phyloP scores from a whole-genome alignment of 495 filamentous ascomycete genomes.

The Penicillium alfredii region DNA sequence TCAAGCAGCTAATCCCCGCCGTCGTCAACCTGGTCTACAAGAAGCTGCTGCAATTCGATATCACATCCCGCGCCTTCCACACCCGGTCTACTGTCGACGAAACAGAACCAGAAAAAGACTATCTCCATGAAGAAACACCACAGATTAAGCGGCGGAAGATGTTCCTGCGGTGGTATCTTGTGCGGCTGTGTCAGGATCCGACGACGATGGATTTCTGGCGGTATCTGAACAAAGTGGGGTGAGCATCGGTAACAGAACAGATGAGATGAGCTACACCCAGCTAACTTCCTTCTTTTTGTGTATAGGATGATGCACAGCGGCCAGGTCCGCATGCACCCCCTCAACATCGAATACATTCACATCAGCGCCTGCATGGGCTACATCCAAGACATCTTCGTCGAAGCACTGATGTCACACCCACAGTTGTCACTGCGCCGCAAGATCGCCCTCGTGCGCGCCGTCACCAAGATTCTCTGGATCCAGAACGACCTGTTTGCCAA shows the following conservation, averaged over 20 bases:
- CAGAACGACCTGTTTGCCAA: conserved; percentile 76
- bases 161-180: conserved; percentile 67
- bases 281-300: too few relatives aligned
- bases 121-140: conserved; percentile 56
- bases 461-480: conserved; percentile 61
- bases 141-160: conserved; percentile 71
- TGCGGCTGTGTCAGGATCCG: conserved; percentile 63
- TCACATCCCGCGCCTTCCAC: conserved; percentile 65
- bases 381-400: conserved; percentile 67
- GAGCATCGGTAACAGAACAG: too few relatives aligned
- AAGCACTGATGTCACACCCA: conserved; percentile 67
- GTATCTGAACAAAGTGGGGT: conserved; percentile 73
- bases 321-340: conserved; percentile 53
- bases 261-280: too few relatives aligned
- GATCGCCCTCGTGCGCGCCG: conserved; percentile 60
- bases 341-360: conserved; percentile 74
- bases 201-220: conserved; percentile 70
- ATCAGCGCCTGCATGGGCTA: conserved; percentile 61
- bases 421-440: conserved; percentile 56
- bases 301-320: conserved; percentile 65
- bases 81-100: conserved; percentile 61
- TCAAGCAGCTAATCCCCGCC: conserved; percentile 66
- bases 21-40: conserved; percentile 67
- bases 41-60: conserved; percentile 67
- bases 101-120: conserved; percentile 51